Base-by-base conservation (phyloP, 1,139 yeast genomes). In the Candida sojae region DNA sequence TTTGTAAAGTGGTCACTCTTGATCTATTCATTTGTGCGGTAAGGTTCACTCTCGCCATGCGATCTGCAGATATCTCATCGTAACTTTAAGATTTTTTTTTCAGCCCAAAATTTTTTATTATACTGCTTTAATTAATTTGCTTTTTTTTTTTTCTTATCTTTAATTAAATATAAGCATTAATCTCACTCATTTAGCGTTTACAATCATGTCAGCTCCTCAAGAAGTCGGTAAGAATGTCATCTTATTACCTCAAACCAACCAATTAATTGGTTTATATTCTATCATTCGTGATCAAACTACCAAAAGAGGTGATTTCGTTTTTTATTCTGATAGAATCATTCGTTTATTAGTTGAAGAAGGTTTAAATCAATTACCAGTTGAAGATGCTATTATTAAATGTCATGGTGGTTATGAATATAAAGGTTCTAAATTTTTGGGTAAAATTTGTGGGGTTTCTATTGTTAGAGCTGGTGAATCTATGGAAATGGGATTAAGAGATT, bases 391-490 rank as follows among this genome's bases (percentile, higher is more conserved):
- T 6, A 86, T 93, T 44, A 75, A 79, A 48, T 92, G 98, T 37
- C 93, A 96, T 47, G 85, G 96, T 6, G 86, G 84, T 47, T 79
- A 85, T 54, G 69, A 72, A 33, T 92, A 82, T 66, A 76, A 81
- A 6, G 99, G 99, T n/a, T 86, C 87, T 50, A 76, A 77, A 51
- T 92, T 92, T 67, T 73, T 84, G 62, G 98, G 98, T 42, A 91
- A 89, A 69, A 92, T 93, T 52, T 93, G 98, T 68, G 99, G 99
- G 53, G 99, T 93, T 32, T 89, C 97, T 17, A 93, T 93, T 62
- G 96, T 93, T 61, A 80, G 99, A 63, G 99, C 99, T 6, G 99
- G 99, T 55, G 99, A 93, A 70, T 86, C 96, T 40, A 93, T 93
- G 99, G 99, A 93, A 69, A 96, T 90, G 79, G 99, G 98, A 23